phyloP scores from a whole-genome alignment of 2,329 filamentous ascomycete species.

The Ceratocystiopsis minuta region DNA sequence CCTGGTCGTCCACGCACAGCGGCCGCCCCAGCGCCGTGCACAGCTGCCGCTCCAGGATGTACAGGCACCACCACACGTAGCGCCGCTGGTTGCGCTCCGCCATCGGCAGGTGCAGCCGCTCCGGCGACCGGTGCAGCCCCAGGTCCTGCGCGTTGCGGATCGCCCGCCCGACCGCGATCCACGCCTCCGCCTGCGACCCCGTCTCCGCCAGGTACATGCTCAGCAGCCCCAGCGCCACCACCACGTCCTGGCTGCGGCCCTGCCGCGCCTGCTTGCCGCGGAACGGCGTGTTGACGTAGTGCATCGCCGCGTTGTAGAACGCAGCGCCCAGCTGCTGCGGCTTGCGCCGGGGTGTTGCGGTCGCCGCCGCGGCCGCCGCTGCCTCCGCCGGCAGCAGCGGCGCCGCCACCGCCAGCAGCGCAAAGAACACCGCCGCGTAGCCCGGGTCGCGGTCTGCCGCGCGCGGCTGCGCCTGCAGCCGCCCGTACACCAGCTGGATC shows the following conservation, averaged over 20 bases:
- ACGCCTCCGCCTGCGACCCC: neutral
- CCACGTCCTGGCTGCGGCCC: neutral
- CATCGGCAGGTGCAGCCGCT: neutral
- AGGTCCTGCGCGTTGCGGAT: neutral
- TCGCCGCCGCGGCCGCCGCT: too few relatives aligned
- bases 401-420: neutral
- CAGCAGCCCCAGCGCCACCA: neutral
- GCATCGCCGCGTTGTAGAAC: neutral
- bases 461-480: neutral
- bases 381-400: neutral
- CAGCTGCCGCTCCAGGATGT: conserved; percentile 1
- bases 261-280: neutral
- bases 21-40: neutral
- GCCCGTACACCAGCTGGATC: neutral
- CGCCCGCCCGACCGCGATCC: neutral
- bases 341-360: neutral
- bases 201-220: neutral
- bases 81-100: neutral
- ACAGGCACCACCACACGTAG: neutral
- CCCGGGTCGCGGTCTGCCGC: neutral
- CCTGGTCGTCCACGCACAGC: neutral
- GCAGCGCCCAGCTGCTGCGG: neutral
- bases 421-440: neutral
- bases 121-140: neutral
- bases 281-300: neutral